Evolutionary conservation across 2,329 filamentous ascomycete species (phyloP), one percentile per base, ranked within the genome.

Genomic region (Kalmusia sp.): DNA sequence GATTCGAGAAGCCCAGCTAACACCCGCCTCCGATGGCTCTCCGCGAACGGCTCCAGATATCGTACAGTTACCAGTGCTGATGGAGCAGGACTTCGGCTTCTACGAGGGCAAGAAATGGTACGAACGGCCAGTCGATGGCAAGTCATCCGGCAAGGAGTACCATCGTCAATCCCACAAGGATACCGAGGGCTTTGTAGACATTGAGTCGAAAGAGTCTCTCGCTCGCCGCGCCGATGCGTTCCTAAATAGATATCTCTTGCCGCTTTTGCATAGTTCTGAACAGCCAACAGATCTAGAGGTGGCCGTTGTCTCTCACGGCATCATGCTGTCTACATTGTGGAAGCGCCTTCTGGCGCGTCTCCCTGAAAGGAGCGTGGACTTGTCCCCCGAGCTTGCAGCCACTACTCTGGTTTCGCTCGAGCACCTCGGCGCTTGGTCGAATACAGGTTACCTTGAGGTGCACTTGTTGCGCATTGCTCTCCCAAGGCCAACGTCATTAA

Each of bases 291-390:
- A 79, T 9, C 65, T 71, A 6, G 76, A 79, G 2, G 77, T 92
- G 11, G 87, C 86, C 1, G 76, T 96, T 12, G 89, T 96, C 3
- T 89, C 92, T 2, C 93, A 97, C 66, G 92, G 93, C 14, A 87
- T 96, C 55, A 86, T 96, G 34, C 82, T 96, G 2, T 85, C 85
- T 2, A 81, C 85, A 27, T 73, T 96, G 0, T 87, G 89, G 81
- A 81, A 82, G 50, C 79, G 82, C 11, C 71, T 96, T 12, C 76
- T 88, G 6, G 74, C 77, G 11, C 80, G 84, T 3, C 82, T 91
- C 53, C 73, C 77, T 2, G 65, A 73, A 11, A 73, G 72, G 40
- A 80, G 75, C 57, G 73, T 86, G 6, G 64, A 67, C 1, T 61
- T 85, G 22, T 73, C 71, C 4, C 66, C 78, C 11, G 76, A 78